Evolutionary conservation across 2,329 filamentous ascomycete genomes (phyloP).

Genomic region (Aphanocladium album): DNA sequence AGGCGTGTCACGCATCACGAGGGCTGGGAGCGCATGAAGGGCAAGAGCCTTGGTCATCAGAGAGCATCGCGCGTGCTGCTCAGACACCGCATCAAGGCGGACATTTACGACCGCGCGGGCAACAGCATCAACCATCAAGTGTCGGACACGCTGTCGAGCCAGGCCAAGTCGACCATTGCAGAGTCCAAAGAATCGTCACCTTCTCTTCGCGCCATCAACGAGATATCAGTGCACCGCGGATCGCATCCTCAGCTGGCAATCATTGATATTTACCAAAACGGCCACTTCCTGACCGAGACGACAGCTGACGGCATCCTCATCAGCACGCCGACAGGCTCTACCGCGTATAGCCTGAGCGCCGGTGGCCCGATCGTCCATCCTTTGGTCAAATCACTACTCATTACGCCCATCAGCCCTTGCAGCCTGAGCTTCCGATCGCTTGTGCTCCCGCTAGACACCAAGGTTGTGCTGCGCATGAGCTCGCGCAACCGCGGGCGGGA

Average conservation of each 20-base stretch:
- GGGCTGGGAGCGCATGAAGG: constrained; percentile 68
- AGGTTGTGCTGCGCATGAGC: constrained; percentile 76
- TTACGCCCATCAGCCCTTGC: constrained; percentile 91
- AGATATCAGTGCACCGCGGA: constrained; percentile 89
- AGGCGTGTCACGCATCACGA: constrained; percentile 17
- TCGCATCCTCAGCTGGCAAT: constrained; percentile 85
- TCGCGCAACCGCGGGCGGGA: constrained; percentile 72
- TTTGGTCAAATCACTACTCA: constrained; percentile 77
- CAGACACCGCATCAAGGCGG: constrained; percentile 80
- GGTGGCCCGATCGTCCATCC: constrained; percentile 94
- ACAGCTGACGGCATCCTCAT: constrained; percentile 94
- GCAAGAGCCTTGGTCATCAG: constrained; percentile 73
- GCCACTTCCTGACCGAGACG: constrained; percentile 84
- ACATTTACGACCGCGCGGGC: constrained; percentile 69
- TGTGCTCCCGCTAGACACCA: constrained; percentile 80
- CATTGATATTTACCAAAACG: constrained; percentile 86
- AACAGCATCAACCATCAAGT: constrained; percentile 51
- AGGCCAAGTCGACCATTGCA: constrained; percentile 36
- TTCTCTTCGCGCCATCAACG: constrained; percentile 75
- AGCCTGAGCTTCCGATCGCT: constrained; percentile 89
- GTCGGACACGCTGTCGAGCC: constrained; percentile 40
- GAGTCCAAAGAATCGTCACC: constrained; percentile 33
- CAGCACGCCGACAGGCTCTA: constrained; percentile 89
- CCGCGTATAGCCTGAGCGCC: constrained; percentile 88
- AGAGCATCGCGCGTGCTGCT: constrained; percentile 77